Base-by-base conservation (phyloP, 306 rosid species). In the Acmispon strigosus region DNA sequence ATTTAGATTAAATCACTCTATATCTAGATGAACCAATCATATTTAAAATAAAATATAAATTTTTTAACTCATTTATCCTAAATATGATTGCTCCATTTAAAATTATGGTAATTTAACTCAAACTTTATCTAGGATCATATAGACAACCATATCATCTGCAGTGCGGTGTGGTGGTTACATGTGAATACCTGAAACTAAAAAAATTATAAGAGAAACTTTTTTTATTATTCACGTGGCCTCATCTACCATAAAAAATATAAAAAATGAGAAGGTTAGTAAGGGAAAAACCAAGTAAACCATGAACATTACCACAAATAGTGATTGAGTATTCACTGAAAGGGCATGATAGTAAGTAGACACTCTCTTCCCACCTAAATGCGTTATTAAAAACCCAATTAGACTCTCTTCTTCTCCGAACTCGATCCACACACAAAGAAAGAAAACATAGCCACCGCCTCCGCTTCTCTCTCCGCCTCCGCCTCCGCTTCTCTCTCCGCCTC, bases 211-310 rank as follows among this genome's bases (percentile, higher is more conserved):
- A 16, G 8, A 10, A 51, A 43, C 4, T 12, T 41, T 53, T 74
- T 1, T 20, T 5, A 63, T 13, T 8, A 18, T 12, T 70, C 76
- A 77, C 72, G 76, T 61, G 77, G 62, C 62, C 22, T 77, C 66
- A 61, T 69, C 72, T 77, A 61, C 60, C 76, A 27, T 12, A 4
- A 0, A 27, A 27, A 4, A 27, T 0, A 27, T 2, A 2, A 27
- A 27, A 32, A 58, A 72, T 48, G 8, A n/a, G 17, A 14, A 61
- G 48, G 52, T 29, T 0, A 10, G 16, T 7, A 42, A 1, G 5
- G 5, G 54, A 53, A 62, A 70, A 42, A 1, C 41, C 66, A 53
- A 68, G 3, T 10, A 70, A 77, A 61, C 32, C 65, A 42, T 13
- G 1, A 5, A 58, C 37, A 50, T 60, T 2, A 9, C n/a, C 43